Evolutionary conservation across 202 grass and related monocot genomes (phyloP).

Genomic region (Panicum hallii): DNA sequence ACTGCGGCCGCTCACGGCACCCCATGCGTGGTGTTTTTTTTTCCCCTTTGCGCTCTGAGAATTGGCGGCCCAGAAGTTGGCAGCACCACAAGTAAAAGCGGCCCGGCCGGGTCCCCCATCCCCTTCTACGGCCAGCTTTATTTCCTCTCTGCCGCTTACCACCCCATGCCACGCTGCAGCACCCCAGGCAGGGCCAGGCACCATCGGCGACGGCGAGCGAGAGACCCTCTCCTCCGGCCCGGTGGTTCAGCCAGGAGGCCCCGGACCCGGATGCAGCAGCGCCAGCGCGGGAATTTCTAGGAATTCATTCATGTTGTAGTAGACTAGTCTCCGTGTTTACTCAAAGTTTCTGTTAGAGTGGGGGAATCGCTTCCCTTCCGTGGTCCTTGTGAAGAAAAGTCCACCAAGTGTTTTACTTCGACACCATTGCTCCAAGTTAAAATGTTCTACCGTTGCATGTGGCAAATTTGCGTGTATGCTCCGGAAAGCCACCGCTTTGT

Average conservation of each 20-base stretch:
- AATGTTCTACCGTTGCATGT: not conserved
- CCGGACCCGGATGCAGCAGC: not conserved
- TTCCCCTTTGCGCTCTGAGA: not conserved
- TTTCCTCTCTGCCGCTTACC: not conserved
- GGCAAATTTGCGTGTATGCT: not conserved
- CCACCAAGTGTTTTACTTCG: not conserved
- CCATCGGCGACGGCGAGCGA: not conserved
- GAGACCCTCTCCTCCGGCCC: not conserved
- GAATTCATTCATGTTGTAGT: not conserved
- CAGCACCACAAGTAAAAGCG: constrained; percentile 64
- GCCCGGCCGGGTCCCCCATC: constrained; percentile 49
- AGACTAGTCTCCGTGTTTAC: too few species aligned
- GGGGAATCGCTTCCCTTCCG: not conserved
- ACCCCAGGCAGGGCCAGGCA: not conserved
- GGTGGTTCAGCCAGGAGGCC: not conserved
- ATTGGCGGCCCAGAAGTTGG: constrained; percentile 48
- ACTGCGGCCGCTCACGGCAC: constrained; percentile 41
- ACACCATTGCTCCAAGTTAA: not conserved
- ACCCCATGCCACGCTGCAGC: constrained; percentile 19
- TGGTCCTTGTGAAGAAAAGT: not conserved
- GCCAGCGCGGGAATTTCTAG: not conserved
- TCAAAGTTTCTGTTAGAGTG: not conserved
- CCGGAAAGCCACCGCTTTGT: not conserved
- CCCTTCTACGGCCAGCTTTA: constrained; percentile 50
- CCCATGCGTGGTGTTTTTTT: constrained; percentile 36